Base-by-base conservation (phyloP, 352 stramenopile genomes). In the Phytopythium cucurbitacearum region DNA sequence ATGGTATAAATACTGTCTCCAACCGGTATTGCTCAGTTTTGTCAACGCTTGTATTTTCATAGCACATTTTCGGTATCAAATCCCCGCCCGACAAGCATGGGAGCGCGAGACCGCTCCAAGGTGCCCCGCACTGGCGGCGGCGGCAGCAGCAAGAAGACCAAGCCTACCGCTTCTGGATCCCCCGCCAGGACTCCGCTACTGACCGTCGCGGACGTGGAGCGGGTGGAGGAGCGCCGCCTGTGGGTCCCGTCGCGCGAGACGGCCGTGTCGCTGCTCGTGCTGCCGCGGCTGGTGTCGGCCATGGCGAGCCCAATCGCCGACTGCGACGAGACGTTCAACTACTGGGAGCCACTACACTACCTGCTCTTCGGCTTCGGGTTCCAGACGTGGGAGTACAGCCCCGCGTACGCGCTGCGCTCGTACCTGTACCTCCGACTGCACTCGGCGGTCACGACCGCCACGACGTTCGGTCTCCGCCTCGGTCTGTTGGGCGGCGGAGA, bases 271-370 rank as follows among this genome's bases (percentile, higher is more conserved):
- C 56, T 92, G 21, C 70, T 92, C 21, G n/a, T 89, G 39, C 53
- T 87, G 36, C 78, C 83, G 34, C 82, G 85, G 15, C 54, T 76
- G 13, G 49, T 43, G 49, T 83, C 69, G 13, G 84, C 87, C 46
- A 59, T 94, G 1, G 35, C 90, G 40, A 91, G 71, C 48, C 80
- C 84, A 39, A 91, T 99, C 54, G 87, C 86, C 32, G 97, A 99
- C 81, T 99, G 97, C 60, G 97, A 99, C 70, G 97, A 99, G 78
- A 97, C 94, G 1, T 99, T 96, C 69, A 99, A 99, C 80, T 99
- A 99, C 74, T 99, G 97, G 96, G 97, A 99, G 74, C 96, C 95
- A 33, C 77, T 99, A n/a, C 96, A 99, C 71, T 98, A 94, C 53
- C 45, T 99, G 42, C 64, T 98, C n/a, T 97, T 97, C 70, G 80